A percentile compares a stretch with the other conserved stretches of the same genome.
These are phyloP conservation scores for Sarocladium strictum DNA, from an alignment of 2,329 filamentous ascomycete genomes.

Conservation along the genomic window DNA sequence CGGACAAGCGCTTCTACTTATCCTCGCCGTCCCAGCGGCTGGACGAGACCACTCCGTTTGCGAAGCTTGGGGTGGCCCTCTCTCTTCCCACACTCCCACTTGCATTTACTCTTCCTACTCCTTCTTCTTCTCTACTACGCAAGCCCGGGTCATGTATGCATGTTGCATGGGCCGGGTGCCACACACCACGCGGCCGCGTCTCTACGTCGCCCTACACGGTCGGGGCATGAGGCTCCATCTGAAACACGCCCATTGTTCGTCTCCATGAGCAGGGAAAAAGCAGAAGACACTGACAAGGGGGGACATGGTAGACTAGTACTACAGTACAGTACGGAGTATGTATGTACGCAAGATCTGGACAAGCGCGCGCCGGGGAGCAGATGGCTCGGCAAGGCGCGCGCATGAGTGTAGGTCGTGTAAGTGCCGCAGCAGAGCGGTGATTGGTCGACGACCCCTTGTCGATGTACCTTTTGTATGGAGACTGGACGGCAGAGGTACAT, in stretches of 20 bases:
- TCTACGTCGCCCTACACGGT: too few species aligned
- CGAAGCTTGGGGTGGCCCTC: too few species aligned
- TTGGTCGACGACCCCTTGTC: background rate
- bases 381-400: slow-evolving; percentile 9
- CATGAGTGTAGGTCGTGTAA: slow-evolving; percentile 6
- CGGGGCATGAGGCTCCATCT: slow-evolving; percentile 5
- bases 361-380: background rate
- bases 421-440: background rate
- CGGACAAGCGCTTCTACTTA: slow-evolving; percentile 9
- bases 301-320: too few species aligned
- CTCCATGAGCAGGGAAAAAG: too few species aligned
- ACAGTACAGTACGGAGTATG: background rate
- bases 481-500: background rate
- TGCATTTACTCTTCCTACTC: too few species aligned
- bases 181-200: slow-evolving; percentile 8
- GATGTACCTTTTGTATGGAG: background rate
- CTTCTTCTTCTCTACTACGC: too few species aligned
- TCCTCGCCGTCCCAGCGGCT: background rate
- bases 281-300: too few species aligned
- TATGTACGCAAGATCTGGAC: background rate
- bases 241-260: background rate
- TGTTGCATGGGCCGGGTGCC: too few species aligned
- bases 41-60: background rate
- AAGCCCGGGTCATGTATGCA: too few species aligned
- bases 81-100: too few species aligned